A percentile compares a stretch with the other conserved stretches of the same genome.
phyloP scores from a whole-genome alignment of 371 early-diverging fungal genomes.

The Saksenaea oblongispora region DNA sequence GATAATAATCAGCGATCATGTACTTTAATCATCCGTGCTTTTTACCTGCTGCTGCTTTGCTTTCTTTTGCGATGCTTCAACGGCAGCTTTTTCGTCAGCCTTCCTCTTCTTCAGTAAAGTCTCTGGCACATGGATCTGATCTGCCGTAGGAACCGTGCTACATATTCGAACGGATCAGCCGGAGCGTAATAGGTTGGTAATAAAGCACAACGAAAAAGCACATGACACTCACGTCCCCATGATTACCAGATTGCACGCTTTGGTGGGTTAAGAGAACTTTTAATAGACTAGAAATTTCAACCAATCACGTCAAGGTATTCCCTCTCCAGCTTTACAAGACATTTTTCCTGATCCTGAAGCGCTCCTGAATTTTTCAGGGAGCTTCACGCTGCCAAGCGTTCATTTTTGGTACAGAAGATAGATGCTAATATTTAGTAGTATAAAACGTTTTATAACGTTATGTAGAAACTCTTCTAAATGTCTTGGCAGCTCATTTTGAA shows the following conservation, averaged over 20 bases:
- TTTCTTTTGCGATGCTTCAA: conserved; percentile 66
- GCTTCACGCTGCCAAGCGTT: no score
- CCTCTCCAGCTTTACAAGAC: no score
- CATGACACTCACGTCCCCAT: neutral
- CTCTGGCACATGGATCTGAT: conserved; percentile 81
- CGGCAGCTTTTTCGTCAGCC: conserved; percentile 79
- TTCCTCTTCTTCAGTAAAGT: conserved; percentile 94
- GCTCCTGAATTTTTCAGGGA: no score
- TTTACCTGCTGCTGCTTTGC: conserved; percentile 57
- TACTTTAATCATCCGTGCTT: neutral
- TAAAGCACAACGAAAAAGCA: neutral
- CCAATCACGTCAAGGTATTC: no score
- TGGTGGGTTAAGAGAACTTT: no score
- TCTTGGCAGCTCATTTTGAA: no score
- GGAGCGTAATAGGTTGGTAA: neutral
- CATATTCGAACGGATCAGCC: neutral
- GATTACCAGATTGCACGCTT: neutral
- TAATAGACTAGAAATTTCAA: neutral
- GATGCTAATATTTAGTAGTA: no score
- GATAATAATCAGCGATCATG: neutral
- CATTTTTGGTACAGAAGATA: no score
- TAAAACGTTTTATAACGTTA: no score
- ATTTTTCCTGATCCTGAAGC: no score
- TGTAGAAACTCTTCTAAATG: no score
- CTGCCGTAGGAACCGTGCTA: conserved; percentile 46